phyloP scores from a whole-genome alignment of 2,329 filamentous ascomycete genomes.

The Cryphonectria carpinicola region DNA sequence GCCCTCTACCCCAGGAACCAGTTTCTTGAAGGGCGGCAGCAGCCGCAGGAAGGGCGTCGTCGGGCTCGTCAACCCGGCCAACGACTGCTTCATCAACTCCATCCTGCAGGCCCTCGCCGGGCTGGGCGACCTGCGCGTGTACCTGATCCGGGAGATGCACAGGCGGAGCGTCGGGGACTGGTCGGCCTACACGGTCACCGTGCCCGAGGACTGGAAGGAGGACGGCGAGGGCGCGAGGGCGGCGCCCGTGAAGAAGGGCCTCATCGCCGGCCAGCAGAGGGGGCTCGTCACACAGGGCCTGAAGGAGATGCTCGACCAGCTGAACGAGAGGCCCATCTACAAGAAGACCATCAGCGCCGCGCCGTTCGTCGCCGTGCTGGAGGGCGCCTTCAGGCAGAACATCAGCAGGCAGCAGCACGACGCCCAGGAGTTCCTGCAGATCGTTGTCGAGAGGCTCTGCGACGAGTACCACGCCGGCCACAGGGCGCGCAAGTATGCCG shows the following conservation, averaged over 20 bases:
- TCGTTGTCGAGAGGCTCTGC: slow-evolving; percentile 87
- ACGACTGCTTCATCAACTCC: slow-evolving; percentile 97
- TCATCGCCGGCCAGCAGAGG: slow-evolving; percentile 71
- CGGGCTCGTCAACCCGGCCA: slow-evolving; percentile 86
- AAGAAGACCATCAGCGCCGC: slow-evolving; percentile 90
- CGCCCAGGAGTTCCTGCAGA: slow-evolving; percentile 94
- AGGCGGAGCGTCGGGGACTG: slow-evolving; percentile 78
- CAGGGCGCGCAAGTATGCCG: slow-evolving; percentile 68
- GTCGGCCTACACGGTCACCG: slow-evolving; percentile 71
- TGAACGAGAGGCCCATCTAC: slow-evolving; percentile 93
- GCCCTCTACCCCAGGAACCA: slow-evolving; percentile 36
- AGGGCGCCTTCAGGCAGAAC: slow-evolving; percentile 83
- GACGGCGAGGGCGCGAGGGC: slow-evolving; percentile 11
- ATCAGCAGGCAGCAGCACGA: slow-evolving; percentile 97
- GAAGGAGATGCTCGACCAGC: slow-evolving; percentile 87
- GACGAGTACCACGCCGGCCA: slow-evolving; percentile 91
- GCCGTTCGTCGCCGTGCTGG: slow-evolving; percentile 81
- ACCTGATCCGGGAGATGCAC: slow-evolving; percentile 90
- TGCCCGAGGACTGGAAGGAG: slow-evolving; percentile 43
- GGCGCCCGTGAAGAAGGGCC: slow-evolving; percentile 41
- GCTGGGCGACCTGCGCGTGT: slow-evolving; percentile 83
- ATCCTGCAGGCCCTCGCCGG: slow-evolving; percentile 92
- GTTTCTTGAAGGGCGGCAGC: slow-evolving; percentile 33
- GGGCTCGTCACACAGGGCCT: slow-evolving; percentile 84
- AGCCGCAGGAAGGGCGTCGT: slow-evolving; percentile 82